phyloP scores from a whole-genome alignment of 106 monocot genomes.

The Ottelia alismoides region DNA sequence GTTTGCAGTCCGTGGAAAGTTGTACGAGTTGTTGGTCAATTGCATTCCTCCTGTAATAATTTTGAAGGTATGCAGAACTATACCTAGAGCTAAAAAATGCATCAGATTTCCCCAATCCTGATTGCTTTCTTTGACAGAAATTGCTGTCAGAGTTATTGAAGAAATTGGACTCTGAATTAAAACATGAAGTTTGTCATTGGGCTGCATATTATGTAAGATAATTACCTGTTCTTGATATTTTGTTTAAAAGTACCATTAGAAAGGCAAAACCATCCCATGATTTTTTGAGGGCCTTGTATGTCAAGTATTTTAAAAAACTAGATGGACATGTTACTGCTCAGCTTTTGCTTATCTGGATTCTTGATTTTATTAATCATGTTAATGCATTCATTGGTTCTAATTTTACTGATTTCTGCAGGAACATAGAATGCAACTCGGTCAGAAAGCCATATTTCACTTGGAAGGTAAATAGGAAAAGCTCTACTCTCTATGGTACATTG shows the following conservation, averaged over 20 bases:
- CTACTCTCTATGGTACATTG: too few relatives aligned
- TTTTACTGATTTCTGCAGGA: too few relatives aligned
- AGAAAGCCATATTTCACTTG: slow-evolving; percentile 88
- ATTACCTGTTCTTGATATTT: too few relatives aligned
- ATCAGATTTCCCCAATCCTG: not conserved
- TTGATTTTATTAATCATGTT: too few relatives aligned
- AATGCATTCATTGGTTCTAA: too few relatives aligned
- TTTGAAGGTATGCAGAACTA: slow-evolving; percentile 49
- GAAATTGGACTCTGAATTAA: slow-evolving; percentile 90
- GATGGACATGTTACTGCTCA: too few relatives aligned
- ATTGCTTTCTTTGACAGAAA: slow-evolving; percentile 43
- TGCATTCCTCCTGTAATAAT: slow-evolving; percentile 95
- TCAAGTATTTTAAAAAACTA: too few relatives aligned
- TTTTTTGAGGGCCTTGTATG: too few relatives aligned
- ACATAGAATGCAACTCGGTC: slow-evolving; percentile 89
- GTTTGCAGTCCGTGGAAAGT: slow-evolving; percentile 82
- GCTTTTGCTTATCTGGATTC: too few relatives aligned
- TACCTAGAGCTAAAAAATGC: not conserved
- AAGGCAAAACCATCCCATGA: too few relatives aligned
- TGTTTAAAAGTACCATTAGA: too few relatives aligned
- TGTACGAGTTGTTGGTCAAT: slow-evolving; percentile 88
- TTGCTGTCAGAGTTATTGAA: slow-evolving; percentile 81
- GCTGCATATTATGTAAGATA: slow-evolving; percentile 91
- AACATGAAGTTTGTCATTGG: slow-evolving; percentile 99
- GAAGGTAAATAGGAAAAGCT: slow-evolving; percentile 40